These are phyloP conservation scores for Stevia rebaudiana DNA, from an alignment of 140 eudicot species.

Conservation along the genomic window DNA sequence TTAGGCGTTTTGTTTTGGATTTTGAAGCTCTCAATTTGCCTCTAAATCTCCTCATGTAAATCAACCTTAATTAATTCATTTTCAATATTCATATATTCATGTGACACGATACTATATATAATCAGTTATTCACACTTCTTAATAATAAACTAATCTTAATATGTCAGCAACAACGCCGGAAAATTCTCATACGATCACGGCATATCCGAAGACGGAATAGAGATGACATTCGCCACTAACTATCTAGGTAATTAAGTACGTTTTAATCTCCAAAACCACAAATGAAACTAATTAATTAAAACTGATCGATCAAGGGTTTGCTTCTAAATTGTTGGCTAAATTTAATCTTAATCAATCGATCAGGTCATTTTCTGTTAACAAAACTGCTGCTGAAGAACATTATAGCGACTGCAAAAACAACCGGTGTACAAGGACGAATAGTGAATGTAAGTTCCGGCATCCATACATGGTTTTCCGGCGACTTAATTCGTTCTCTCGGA, in stretches of 20 bases:
- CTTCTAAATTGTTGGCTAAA: no score
- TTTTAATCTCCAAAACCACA: no score
- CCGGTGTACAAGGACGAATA: constrained; percentile 77
- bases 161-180: constrained; percentile 79
- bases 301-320: no score
- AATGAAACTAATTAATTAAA: no score
- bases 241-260: constrained; percentile 52
- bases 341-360: no score
- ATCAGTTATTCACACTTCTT: not conserved
- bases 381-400: constrained; percentile 69
- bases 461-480: constrained; percentile 91
- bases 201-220: constrained; percentile 78
- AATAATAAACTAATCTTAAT: not conserved
- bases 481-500: constrained; percentile 47
- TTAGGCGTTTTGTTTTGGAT: constrained; percentile 48
- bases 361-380: constrained; percentile 82
- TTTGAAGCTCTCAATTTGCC: constrained; percentile 75
- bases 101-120: not conserved
- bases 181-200: constrained; percentile 64
- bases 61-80: not conserved
- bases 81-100: not conserved
- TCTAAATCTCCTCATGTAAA: constrained; percentile 86
- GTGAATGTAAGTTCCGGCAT: constrained; percentile 89
- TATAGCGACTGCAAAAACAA: constrained; percentile 56
- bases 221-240: constrained; percentile 96